These are phyloP conservation scores for Chimonanthus praecox DNA, from an alignment of 164 flowering plant genomes.

Conservation along the genomic window DNA sequence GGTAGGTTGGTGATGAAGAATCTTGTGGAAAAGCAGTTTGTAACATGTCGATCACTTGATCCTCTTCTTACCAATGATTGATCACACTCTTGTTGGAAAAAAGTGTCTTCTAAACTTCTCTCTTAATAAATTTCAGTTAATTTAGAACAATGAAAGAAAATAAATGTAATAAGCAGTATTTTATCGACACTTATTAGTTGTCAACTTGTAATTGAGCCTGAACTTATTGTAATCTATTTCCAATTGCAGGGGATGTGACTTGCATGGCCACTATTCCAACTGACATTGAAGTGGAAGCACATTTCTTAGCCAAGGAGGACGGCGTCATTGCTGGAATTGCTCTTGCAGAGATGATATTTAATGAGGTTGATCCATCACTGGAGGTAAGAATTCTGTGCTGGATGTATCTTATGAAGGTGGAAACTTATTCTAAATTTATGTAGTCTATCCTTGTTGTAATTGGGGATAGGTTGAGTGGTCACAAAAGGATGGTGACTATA, in stretches of 20 bases:
- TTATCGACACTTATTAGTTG: not conserved
- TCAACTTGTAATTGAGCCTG: not conserved
- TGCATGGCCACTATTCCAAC: slow-evolving; percentile 84
- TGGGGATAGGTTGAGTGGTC: slow-evolving; percentile 76
- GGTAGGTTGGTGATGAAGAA: no score
- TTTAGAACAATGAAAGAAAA: no score
- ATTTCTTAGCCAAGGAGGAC: slow-evolving; percentile 89
- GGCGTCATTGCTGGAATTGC: slow-evolving; percentile 89
- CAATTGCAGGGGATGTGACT: slow-evolving; percentile 80
- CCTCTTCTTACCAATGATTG: no score
- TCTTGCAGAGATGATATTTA: slow-evolving; percentile 82
- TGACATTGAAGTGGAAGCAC: slow-evolving; percentile 79
- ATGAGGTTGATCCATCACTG: slow-evolving; percentile 83
- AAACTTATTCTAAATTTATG: not conserved
- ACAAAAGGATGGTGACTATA: slow-evolving; percentile 67
- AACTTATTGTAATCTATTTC: not conserved
- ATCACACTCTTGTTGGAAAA: no score
- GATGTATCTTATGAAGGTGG: not conserved
- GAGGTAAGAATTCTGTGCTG: slow-evolving; percentile 42
- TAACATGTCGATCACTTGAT: no score
- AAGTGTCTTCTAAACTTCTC: no score
- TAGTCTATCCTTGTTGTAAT: not conserved
- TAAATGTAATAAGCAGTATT: no score
- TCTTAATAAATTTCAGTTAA: no score
- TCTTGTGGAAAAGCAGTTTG: no score